Percentiles rank a stretch among this genome's conserved stretches.
Evolutionary conservation across 257 asterid species (phyloP).

Genomic region (Fraxinus cuspidata): DNA sequence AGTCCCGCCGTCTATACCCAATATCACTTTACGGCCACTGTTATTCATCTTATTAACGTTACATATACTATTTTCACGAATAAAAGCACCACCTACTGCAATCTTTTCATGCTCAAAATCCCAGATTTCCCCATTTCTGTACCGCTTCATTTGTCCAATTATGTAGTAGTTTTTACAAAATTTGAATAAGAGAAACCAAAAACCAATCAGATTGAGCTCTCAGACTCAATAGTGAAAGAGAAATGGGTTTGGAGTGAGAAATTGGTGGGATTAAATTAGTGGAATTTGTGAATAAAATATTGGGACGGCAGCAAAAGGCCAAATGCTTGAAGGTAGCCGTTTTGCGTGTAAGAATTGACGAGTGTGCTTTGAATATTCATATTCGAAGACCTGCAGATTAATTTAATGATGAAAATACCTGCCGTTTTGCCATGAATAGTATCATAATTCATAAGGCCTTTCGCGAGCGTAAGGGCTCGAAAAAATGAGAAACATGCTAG

Average conservation of each 20-base stretch:
- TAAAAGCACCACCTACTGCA: conserved; percentile 27
- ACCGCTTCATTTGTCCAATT: conserved; percentile 41
- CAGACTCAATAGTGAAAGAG: not conserved
- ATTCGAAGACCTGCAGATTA: conserved; percentile 28
- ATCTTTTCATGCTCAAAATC: conserved; percentile 46
- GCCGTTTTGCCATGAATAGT: conserved; percentile 24
- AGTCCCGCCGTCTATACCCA: conserved; percentile 85
- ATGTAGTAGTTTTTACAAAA: not conserved
- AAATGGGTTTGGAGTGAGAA: conserved; percentile 18
- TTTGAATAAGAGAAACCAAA: not conserved
- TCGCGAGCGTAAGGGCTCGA: not conserved
- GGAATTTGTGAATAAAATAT: conserved; percentile 24
- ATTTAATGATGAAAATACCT: conserved; percentile 31
- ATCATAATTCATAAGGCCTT: not conserved
- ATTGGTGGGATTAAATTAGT: conserved; percentile 32
- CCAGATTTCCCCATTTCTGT: conserved; percentile 45
- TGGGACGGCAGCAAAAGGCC: conserved; percentile 53
- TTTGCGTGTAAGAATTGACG: conserved; percentile 41
- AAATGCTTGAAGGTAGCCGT: conserved; percentile 32
- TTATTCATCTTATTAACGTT: conserved; percentile 19
- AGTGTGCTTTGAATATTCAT: conserved; percentile 35
- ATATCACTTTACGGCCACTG: conserved; percentile 46
- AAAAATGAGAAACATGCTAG: not conserved
- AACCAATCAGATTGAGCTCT: conserved; percentile 7
- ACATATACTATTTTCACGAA: conserved; percentile 21